Evolutionary conservation across 345 rosid genomes (phyloP).

Genomic region (Pugionium dolabratum): DNA sequence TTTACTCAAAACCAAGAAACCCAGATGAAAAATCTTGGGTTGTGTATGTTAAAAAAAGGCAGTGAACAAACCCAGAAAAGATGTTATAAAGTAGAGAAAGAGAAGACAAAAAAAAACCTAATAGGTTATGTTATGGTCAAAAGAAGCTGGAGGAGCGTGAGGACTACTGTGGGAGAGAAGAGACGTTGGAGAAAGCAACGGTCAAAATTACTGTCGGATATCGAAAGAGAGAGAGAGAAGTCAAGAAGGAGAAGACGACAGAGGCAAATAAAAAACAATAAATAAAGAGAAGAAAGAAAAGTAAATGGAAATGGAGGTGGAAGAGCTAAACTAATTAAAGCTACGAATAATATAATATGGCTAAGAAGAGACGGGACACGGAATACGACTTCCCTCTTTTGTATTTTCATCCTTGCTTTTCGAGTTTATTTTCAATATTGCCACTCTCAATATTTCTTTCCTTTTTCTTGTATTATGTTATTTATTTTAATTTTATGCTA

Average conservation of each 20-base stretch:
- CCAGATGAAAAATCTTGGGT: constrained; percentile 11
- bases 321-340: constrained; percentile 17
- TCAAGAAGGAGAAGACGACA: constrained; percentile 36
- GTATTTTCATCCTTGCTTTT: constrained; percentile 1
- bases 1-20: constrained; percentile 16
- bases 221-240: constrained; percentile 32
- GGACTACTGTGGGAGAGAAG: constrained; percentile 29
- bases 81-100: constrained; percentile 17
- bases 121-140: constrained; percentile 28
- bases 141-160: constrained; percentile 42
- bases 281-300: not conserved
- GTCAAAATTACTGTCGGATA: constrained; percentile 43
- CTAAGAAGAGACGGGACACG: constrained; percentile 27
- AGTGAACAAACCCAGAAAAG: constrained; percentile 27
- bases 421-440: constrained; percentile 21
- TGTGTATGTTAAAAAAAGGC: not conserved
- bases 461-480: too few species aligned
- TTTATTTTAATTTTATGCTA: too few species aligned
- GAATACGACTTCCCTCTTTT: constrained; percentile 15
- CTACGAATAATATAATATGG: constrained; percentile 23
- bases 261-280: not conserved
- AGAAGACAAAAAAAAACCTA: constrained; percentile 13
- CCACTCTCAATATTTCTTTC: constrained; percentile 2
- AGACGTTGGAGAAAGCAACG: constrained; percentile 46
- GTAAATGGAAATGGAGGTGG: constrained; percentile 21